phyloP scores from a whole-genome alignment of 441 rosid genomes.

The Populus trichocarpa region DNA sequence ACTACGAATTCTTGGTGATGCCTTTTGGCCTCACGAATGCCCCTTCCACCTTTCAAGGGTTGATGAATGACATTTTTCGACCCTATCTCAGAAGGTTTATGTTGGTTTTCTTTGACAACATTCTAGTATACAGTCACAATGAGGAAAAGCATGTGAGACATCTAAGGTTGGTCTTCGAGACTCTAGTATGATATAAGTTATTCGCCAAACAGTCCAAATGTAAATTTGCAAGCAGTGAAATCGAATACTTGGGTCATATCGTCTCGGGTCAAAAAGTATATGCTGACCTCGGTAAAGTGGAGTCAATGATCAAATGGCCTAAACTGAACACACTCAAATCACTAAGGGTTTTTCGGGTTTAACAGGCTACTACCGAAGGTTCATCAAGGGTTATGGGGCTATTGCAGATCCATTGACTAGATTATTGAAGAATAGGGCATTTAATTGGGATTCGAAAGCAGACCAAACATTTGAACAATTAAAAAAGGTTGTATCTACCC shows the following conservation, averaged over 20 bases:
- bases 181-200: background rate
- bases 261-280: background rate
- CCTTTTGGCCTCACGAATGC: no score
- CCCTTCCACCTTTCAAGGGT: no score
- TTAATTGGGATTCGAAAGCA: background rate
- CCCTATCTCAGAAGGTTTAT: background rate
- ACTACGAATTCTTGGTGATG: no score
- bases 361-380: background rate
- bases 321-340: background rate
- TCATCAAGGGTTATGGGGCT: no score
- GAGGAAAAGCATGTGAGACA: background rate
- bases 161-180: background rate
- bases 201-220: background rate
- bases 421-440: no score
- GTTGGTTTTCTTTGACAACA: background rate
- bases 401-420: no score
- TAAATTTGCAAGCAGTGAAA: background rate
- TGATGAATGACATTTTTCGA: no score
- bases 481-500: no score
- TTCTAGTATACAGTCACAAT: background rate
- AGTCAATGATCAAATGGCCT: background rate
- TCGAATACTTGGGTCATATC: background rate
- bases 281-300: background rate
- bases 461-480: no score
- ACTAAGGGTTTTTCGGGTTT: background rate